phyloP scores from a whole-genome alignment of 2,329 filamentous ascomycete genomes.

The Leptographium flavum region DNA sequence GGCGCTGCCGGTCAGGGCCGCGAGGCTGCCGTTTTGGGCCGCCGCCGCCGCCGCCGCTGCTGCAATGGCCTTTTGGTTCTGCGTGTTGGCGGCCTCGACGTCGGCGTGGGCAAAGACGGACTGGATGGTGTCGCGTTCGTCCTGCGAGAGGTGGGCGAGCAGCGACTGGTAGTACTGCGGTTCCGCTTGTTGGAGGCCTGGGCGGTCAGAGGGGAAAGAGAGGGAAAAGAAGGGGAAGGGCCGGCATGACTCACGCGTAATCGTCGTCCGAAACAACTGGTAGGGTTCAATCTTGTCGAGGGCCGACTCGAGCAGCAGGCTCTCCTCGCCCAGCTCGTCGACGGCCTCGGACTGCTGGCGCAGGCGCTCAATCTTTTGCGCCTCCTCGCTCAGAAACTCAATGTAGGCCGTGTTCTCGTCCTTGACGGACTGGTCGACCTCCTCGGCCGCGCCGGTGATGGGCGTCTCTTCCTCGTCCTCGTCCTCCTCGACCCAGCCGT shows the following conservation, averaged over 20 bases:
- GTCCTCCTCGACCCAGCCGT: slow-evolving; percentile 74
- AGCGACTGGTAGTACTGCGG: slow-evolving; percentile 76
- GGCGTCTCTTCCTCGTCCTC: slow-evolving; percentile 69
- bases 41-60: slow-evolving; percentile 12
- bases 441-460: slow-evolving; percentile 40
- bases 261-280: slow-evolving; percentile 66
- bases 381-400: slow-evolving; percentile 90
- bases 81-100: slow-evolving; percentile 7
- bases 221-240: neutral
- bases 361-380: slow-evolving; percentile 67
- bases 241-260: slow-evolving; percentile 56
- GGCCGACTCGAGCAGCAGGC: slow-evolving; percentile 79
- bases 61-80: slow-evolving; percentile 14
- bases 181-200: slow-evolving; percentile 80
- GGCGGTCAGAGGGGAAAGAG: neutral
- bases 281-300: slow-evolving; percentile 95
- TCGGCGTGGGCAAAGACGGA: slow-evolving; percentile 60
- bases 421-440: slow-evolving; percentile 45
- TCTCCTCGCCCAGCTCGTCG: slow-evolving; percentile 85
- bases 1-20: neutral
- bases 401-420: slow-evolving; percentile 92
- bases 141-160: slow-evolving; percentile 60
- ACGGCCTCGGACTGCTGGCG: slow-evolving; percentile 54
- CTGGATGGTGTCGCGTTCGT: slow-evolving; percentile 73
- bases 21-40: slow-evolving; percentile 1